These are phyloP conservation scores for Myotisia sp. DNA, from an alignment of 2,329 filamentous ascomycete species.

Conservation along the genomic window DNA sequence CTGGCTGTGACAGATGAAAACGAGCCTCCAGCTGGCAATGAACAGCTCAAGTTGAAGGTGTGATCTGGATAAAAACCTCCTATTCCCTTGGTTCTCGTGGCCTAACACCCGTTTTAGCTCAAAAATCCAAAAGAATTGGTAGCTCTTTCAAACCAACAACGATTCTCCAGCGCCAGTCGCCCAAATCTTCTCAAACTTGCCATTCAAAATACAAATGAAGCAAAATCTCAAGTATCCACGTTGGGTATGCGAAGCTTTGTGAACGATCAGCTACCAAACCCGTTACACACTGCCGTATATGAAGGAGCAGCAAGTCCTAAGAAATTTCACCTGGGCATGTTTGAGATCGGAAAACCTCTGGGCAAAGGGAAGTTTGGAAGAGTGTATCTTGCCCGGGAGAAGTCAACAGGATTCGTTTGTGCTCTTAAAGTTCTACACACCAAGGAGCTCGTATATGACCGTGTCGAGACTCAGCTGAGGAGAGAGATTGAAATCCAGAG, in stretches of 20 bases:
- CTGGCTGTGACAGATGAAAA: slow-evolving; percentile 85
- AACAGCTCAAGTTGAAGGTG: slow-evolving; percentile 67
- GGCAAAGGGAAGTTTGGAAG: slow-evolving; percentile 81
- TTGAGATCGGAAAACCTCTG: slow-evolving; percentile 75
- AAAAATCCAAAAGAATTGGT: slow-evolving; percentile 1
- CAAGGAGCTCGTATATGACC: slow-evolving; percentile 62
- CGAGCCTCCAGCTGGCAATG: slow-evolving; percentile 40
- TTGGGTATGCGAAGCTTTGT: background rate
- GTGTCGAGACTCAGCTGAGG: slow-evolving; percentile 74
- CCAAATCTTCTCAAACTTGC: slow-evolving; percentile 77
- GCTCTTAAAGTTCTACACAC: slow-evolving; percentile 80
- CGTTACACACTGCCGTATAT: slow-evolving; percentile 22
- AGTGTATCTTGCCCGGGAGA: slow-evolving; percentile 72
- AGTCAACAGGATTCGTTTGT: slow-evolving; percentile 66
- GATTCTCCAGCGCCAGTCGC: slow-evolving; percentile 35
- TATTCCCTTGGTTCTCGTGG: background rate
- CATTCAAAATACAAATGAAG: slow-evolving; percentile 57
- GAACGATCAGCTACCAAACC: slow-evolving; percentile 11
- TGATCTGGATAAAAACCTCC: background rate
- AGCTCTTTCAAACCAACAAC: slow-evolving; percentile 10
- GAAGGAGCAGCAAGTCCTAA: slow-evolving; percentile 21
- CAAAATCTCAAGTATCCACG: slow-evolving; percentile 18
- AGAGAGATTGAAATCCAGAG: slow-evolving; percentile 84
- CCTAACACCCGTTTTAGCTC: background rate
- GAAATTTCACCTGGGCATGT: slow-evolving; percentile 80